Conservation (phyloP, 306 rosid species). For the Malus fusca region DNA sequence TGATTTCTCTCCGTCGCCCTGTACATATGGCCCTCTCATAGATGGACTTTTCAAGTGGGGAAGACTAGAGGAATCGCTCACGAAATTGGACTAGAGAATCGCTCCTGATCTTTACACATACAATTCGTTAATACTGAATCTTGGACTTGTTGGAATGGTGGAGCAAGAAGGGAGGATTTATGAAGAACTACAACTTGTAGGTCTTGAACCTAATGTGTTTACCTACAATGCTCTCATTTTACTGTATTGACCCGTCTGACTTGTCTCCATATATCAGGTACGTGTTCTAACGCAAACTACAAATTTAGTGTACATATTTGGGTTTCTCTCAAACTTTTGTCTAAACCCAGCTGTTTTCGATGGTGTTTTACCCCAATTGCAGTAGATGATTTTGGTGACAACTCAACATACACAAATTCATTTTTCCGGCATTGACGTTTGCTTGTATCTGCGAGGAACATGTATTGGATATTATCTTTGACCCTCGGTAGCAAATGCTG, state of each 20-base stretch:
- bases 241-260: constrained; percentile 25
- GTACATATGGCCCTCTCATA: constrained; percentile 85
- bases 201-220: constrained; percentile 86
- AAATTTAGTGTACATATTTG: neutral
- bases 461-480: no score
- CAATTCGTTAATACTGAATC: constrained; percentile 71
- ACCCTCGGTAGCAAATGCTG: no score
- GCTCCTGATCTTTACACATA: constrained; percentile 77
- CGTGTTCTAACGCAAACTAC: neutral
- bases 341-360: no score
- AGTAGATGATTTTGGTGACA: no score
- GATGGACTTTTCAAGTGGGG: constrained; percentile 78
- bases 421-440: no score
- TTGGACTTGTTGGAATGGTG: constrained; percentile 78
- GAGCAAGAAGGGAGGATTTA: constrained; percentile 66
- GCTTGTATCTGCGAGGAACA: no score
- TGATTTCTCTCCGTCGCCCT: constrained; percentile 82
- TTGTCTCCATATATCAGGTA: neutral
- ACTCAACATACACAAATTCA: no score
- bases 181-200: constrained; percentile 60
- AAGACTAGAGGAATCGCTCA: constrained; percentile 53
- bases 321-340: no score
- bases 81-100: constrained; percentile 64
- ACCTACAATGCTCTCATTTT: constrained; percentile 94
- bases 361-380: no score